These are phyloP conservation scores for Solanum tarijense DNA, from an alignment of 257 asterid genomes.

Conservation along the genomic window DNA sequence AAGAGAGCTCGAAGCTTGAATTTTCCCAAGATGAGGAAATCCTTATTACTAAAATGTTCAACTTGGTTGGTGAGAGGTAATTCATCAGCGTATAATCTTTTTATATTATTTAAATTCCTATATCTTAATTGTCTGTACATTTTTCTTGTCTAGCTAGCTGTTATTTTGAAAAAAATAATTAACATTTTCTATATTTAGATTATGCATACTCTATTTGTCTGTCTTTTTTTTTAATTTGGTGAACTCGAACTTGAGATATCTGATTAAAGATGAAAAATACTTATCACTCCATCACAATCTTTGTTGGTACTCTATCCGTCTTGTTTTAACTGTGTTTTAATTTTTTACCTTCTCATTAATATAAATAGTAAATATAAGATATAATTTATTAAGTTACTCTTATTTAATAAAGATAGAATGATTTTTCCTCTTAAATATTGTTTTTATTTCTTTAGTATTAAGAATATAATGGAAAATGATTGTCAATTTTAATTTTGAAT, in stretches of 20 bases:
- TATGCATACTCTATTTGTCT: background rate
- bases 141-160: background rate
- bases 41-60: constrained; percentile 18
- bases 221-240: too few species aligned
- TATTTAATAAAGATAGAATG: background rate
- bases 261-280: too few species aligned
- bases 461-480: background rate
- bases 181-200: too few species aligned
- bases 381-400: background rate
- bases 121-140: background rate
- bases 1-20: constrained; percentile 4
- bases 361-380: too few species aligned
- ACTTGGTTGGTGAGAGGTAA: constrained; percentile 14
- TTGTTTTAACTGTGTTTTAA: background rate
- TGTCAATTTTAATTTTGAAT: too few species aligned
- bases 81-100: too few species aligned
- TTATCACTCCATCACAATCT: too few species aligned
- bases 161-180: background rate
- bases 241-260: accelerated
- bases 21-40: constrained; percentile 19
- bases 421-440: background rate
- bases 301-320: background rate
- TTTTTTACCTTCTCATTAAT: too few species aligned
- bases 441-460: background rate
- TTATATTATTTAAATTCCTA: background rate